Base-by-base conservation (phyloP, 2,329 filamentous ascomycete genomes). In the Aspergillus nomiae region DNA sequence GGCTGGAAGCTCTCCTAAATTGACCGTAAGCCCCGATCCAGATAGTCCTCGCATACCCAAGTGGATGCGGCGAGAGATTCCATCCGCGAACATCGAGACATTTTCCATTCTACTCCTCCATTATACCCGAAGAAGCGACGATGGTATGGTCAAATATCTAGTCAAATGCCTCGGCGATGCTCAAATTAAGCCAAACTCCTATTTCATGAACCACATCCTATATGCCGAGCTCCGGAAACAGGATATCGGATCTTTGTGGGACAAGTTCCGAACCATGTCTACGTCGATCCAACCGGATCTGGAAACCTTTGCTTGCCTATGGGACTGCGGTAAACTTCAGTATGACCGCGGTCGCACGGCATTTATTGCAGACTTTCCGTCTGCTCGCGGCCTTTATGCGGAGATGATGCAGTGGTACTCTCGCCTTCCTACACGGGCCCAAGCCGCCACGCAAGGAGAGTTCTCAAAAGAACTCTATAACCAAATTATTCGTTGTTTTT, bases 181-280 rank as follows among this genome's bases (percentile, higher is more conserved):
- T 16, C 84, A 89, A 65, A 87, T 94, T 64, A 83, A 81, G 59
- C 86, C 89, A 1, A 89, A 92, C 71, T 86, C 88, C 10, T 91
- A 89, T 75, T 90, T 94, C 78, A 87, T 94, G 83, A 95, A 94
- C 76, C 90, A 93, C 72, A 80, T 94, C 26, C 85, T 95, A 30
- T 87, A 88, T 63, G 87, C 88, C 8, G 85, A 89, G 65, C 83
- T 90, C 54, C 85, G 88, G 64, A 84, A 85, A 62, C 85, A 86
- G 57, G 81, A 86, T 58, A 81, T 84, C 51, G 75, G 78, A 28
- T 79, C 84, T 57, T 86, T 90, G 0, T 82, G 85, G 69, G 72
- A 77, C 3, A 82, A 88, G 34, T 92, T 88, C 74, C 74, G 78
- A 11, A 75, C 78, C 21, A 83, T 92, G 72, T 83, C 85, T 34